A percentile compares a stretch with the other conserved stretches of the same genome.
Conservation (phyloP, 257 asterid genomes). For the Solanum sejunctum region DNA sequence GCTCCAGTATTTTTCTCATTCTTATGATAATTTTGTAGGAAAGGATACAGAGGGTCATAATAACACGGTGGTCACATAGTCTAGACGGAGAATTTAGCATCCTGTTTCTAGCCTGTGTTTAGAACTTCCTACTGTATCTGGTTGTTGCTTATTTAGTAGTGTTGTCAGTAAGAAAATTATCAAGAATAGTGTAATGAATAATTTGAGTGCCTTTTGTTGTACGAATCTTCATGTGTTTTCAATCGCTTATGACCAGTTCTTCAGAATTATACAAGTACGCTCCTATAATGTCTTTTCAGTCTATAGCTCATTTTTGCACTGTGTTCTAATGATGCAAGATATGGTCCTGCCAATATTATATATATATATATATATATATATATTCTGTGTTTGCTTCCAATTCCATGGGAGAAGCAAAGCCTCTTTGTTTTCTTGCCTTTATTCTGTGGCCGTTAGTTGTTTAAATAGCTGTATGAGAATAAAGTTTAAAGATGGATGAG, state of each 20-base stretch:
- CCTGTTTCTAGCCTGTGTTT: background rate
- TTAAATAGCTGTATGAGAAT: background rate
- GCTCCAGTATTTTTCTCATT: slow-evolving; percentile 8
- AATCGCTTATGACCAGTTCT: background rate
- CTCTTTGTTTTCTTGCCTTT: background rate
- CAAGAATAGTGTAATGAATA: background rate
- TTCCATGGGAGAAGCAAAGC: background rate
- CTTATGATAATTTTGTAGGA: slow-evolving; percentile 33
- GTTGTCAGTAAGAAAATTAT: background rate
- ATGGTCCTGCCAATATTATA: background rate
- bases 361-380: too few relatives aligned
- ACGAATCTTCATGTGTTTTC: background rate
- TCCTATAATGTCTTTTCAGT: background rate
- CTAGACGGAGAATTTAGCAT: background rate
- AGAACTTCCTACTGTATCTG: slow-evolving; percentile 7
- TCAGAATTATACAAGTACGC: background rate
- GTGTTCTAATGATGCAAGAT: background rate
- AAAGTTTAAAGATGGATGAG: background rate
- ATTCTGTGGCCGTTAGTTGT: background rate
- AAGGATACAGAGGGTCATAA: slow-evolving; percentile 14
- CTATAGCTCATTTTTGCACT: background rate
- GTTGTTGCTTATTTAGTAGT: background rate
- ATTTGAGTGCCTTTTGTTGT: background rate
- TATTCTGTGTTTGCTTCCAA: background rate
- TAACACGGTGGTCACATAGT: background rate